These are phyloP conservation scores for Triglochin maritima DNA, from an alignment of 106 monocot genomes.

Conservation along the genomic window DNA sequence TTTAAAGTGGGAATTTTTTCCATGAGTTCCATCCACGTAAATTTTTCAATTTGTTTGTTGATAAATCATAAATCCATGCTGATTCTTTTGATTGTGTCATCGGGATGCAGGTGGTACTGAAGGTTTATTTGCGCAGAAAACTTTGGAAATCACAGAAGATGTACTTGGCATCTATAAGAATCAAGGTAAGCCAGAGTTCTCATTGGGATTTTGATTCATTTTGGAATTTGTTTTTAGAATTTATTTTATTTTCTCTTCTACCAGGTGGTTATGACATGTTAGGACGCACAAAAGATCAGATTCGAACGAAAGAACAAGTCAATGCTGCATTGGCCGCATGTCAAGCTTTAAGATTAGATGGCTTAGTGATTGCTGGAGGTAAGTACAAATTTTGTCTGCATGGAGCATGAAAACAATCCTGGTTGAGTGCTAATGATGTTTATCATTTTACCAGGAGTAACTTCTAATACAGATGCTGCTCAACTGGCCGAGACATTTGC, in stretches of 20 bases:
- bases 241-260: not conserved
- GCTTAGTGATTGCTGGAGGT: slow-evolving; percentile 88
- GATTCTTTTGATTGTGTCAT: not conserved
- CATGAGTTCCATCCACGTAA: too few species aligned
- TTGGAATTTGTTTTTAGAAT: not conserved
- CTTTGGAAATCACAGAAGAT: slow-evolving; percentile 78
- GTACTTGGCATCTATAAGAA: slow-evolving; percentile 73
- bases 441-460: slow-evolving; percentile 36
- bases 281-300: slow-evolving; percentile 82
- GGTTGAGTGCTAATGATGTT: not conserved
- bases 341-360: slow-evolving; percentile 68
- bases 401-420: not conserved
- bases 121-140: slow-evolving; percentile 81
- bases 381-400: not conserved
- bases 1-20: too few species aligned
- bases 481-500: slow-evolving; percentile 89
- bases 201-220: not conserved
- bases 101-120: slow-evolving; percentile 61
- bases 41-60: too few species aligned
- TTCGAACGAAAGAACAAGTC: slow-evolving; percentile 77
- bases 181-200: slow-evolving; percentile 40
- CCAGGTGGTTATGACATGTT: slow-evolving; percentile 88
- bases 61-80: too few species aligned
- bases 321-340: slow-evolving; percentile 73
- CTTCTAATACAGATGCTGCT: slow-evolving; percentile 89